Evolutionary conservation across 129 eudicot species (phyloP).

Genomic region (Calendula officinalis): DNA sequence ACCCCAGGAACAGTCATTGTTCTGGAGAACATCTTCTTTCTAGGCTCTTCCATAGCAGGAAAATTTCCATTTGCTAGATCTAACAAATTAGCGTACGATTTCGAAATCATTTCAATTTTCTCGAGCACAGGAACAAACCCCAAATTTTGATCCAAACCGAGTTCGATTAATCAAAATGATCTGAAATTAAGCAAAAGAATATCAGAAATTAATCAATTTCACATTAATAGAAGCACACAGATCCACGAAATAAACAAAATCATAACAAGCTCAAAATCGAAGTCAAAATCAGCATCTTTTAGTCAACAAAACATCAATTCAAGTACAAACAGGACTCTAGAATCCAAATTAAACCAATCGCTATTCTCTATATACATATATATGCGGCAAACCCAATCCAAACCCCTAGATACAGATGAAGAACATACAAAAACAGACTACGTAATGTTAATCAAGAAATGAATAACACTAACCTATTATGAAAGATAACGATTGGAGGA

Average conservation of each 20-base stretch:
- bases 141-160: conserved; percentile 24
- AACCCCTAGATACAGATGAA: not conserved
- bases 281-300: conserved; percentile 27
- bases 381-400: not conserved
- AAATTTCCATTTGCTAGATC: conserved; percentile 68
- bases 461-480: not conserved
- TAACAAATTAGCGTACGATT: conserved; percentile 54
- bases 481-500: not conserved
- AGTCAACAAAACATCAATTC: conserved; percentile 28
- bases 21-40: conserved; percentile 49
- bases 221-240: conserved; percentile 10
- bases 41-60: conserved; percentile 59
- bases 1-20: conserved; percentile 64
- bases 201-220: conserved; percentile 19
- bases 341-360: conserved; percentile 1
- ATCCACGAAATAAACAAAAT: conserved; percentile 34
- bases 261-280: conserved; percentile 5
- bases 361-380: not conserved
- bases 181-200: conserved; percentile 33
- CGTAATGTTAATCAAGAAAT: not conserved
- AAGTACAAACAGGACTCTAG: not conserved
- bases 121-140: conserved; percentile 24
- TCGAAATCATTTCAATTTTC: conserved; percentile 49
- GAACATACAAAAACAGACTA: not conserved
- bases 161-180: conserved; percentile 23